Conservation (phyloP, 352 stramenopile species). For the Peronospora belbahrii region DNA sequence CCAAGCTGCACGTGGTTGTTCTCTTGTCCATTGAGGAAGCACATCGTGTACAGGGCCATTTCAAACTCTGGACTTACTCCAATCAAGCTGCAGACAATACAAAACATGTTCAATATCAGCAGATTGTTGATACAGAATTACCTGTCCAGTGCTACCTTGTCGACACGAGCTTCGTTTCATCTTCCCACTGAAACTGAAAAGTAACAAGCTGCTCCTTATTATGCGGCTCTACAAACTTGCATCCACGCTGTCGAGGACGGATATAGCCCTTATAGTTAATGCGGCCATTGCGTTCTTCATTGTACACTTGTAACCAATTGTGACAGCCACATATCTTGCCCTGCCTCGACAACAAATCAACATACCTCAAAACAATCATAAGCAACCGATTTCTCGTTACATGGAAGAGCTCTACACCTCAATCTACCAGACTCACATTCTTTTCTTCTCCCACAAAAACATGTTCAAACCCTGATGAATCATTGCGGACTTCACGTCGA, state of each 20-base stretch:
- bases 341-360: constrained; percentile 23
- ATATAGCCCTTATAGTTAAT: constrained; percentile 94
- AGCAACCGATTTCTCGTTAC: too few relatives aligned
- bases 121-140: background rate
- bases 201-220: constrained; percentile 91
- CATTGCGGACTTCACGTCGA: constrained; percentile 68
- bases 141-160: constrained; percentile 47
- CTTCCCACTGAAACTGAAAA: constrained; percentile 91
- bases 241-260: constrained; percentile 72
- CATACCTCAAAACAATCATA: background rate
- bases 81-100: constrained; percentile 63
- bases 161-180: constrained; percentile 85
- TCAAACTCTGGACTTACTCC: constrained; percentile 94
- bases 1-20: constrained; percentile 82
- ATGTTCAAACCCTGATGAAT: constrained; percentile 95
- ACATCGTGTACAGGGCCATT: constrained; percentile 94
- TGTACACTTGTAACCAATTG: constrained; percentile 97
- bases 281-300: constrained; percentile 88
- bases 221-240: constrained; percentile 55
- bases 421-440: constrained; percentile 54
- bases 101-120: background rate
- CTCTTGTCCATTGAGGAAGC: constrained; percentile 88
- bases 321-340: constrained; percentile 90
- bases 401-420: background rate
- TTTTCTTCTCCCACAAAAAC: constrained; percentile 95